Conservation (phyloP, 306 rosid species). For the Rosa chinensis region DNA sequence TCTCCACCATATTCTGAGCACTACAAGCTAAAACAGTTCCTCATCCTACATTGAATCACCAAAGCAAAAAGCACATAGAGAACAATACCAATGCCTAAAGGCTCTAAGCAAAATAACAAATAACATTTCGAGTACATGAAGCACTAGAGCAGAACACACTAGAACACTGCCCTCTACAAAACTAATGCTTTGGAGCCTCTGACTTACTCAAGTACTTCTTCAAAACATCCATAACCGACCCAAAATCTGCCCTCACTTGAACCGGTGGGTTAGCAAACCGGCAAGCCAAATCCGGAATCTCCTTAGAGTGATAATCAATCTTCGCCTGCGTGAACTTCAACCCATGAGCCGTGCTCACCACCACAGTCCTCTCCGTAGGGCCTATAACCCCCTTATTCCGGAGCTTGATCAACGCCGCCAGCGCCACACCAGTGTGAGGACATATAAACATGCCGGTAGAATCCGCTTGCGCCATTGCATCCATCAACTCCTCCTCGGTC, state of each 20-base stretch:
- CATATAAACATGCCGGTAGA: slow-evolving; percentile 88
- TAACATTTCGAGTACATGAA: slow-evolving; percentile 13
- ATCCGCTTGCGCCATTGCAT: slow-evolving; percentile 80
- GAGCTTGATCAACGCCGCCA: slow-evolving; percentile 70
- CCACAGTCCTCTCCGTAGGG: slow-evolving; percentile 71
- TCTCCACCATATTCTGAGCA: slow-evolving; percentile 4
- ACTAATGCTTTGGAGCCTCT: slow-evolving; percentile 49
- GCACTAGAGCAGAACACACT: slow-evolving; percentile 20
- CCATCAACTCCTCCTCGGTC: slow-evolving; percentile 86
- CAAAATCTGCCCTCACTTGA: slow-evolving; percentile 79
- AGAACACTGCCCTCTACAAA: slow-evolving; percentile 6
- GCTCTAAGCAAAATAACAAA: not conserved
- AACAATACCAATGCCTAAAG: slow-evolving; percentile 1
- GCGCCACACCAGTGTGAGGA: slow-evolving; percentile 93
- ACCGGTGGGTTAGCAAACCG: slow-evolving; percentile 70
- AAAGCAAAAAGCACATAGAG: not conserved
- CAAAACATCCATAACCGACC: slow-evolving; percentile 89
- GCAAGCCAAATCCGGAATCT: slow-evolving; percentile 75
- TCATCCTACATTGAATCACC: not conserved
- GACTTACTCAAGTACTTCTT: slow-evolving; percentile 64
- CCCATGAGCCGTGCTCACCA: slow-evolving; percentile 90
- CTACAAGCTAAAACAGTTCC: slow-evolving; percentile 17
- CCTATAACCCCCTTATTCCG: slow-evolving; percentile 68
- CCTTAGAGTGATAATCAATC: slow-evolving; percentile 71
- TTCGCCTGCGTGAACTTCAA: slow-evolving; percentile 86